These are phyloP conservation scores for Astragalus glycyphyllos DNA, from an alignment of 306 rosid genomes.

Conservation along the genomic window DNA sequence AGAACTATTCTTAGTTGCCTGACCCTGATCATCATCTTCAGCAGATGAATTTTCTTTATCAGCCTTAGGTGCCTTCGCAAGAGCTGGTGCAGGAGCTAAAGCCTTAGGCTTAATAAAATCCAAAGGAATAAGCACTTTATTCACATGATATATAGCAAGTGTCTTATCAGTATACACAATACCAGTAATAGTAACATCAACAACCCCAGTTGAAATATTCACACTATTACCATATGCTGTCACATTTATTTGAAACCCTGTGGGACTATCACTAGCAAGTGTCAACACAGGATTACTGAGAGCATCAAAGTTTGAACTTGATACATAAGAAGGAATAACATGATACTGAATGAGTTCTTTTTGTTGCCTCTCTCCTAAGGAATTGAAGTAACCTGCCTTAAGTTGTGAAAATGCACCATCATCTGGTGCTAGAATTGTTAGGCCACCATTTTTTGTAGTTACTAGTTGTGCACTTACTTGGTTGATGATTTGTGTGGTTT, in stretches of 20 bases:
- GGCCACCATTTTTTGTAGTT: slow-evolving; percentile 50
- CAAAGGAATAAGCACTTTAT: slow-evolving; percentile 61
- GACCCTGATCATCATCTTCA: slow-evolving; percentile 41
- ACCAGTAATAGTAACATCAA: slow-evolving; percentile 58
- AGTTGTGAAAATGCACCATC: slow-evolving; percentile 62
- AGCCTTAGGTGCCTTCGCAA: slow-evolving; percentile 52
- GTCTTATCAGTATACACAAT: slow-evolving; percentile 64
- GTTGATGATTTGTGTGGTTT: slow-evolving; percentile 63
- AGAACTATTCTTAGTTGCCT: slow-evolving; percentile 39
- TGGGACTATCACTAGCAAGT: slow-evolving; percentile 57
- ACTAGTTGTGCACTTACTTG: slow-evolving; percentile 63
- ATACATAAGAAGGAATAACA: slow-evolving; percentile 54
- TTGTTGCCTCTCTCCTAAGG: slow-evolving; percentile 55
- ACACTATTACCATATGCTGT: slow-evolving; percentile 67
- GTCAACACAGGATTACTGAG: slow-evolving; percentile 66
- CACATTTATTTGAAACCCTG: slow-evolving; percentile 58
- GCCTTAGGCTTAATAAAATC: slow-evolving; percentile 56
- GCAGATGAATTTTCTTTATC: slow-evolving; percentile 49
- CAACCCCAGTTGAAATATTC: slow-evolving; percentile 62
- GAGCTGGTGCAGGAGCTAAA: slow-evolving; percentile 57
- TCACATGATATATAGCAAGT: slow-evolving; percentile 65
- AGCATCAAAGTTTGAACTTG: slow-evolving; percentile 66
- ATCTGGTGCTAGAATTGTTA: slow-evolving; percentile 65
- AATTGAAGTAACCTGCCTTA: slow-evolving; percentile 65
- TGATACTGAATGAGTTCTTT: slow-evolving; percentile 62